Evolutionary conservation across 495 filamentous ascomycete species (phyloP).

Genomic region (Sordaria brevicollis): DNA sequence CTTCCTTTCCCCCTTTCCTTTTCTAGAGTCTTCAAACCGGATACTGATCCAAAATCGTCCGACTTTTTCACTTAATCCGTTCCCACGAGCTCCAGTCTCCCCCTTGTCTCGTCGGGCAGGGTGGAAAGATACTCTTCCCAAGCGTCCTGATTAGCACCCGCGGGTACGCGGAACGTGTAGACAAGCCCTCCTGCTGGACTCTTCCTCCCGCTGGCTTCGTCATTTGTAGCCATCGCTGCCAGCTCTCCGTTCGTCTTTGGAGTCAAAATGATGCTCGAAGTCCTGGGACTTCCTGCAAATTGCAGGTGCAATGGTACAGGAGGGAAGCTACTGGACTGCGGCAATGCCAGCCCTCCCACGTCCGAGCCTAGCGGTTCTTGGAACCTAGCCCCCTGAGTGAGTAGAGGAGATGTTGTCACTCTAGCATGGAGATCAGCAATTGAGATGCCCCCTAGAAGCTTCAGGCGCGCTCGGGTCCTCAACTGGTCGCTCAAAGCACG

Average conservation of each 20-base stretch:
- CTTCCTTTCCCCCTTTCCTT: neutral
- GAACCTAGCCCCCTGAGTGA: constrained; percentile 21
- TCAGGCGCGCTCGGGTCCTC: constrained; percentile 27
- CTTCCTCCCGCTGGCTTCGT: neutral
- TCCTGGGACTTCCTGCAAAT: constrained; percentile 29
- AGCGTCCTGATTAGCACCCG: neutral
- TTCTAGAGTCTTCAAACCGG: neutral
- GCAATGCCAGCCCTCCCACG: neutral
- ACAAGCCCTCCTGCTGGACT: neutral
- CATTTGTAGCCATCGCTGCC: neutral
- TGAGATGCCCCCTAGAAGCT: constrained; percentile 25
- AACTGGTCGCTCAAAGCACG: constrained; percentile 32
- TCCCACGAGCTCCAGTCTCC: neutral
- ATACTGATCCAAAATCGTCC: neutral
- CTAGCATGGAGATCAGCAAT: constrained; percentile 38
- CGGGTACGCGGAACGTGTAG: neutral
- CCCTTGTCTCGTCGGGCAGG: neutral
- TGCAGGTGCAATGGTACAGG: constrained; percentile 36
- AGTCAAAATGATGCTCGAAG: constrained; percentile 37
- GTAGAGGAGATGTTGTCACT: neutral
- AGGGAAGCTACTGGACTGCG: neutral
- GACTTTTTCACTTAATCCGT: neutral
- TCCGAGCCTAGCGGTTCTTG: constrained; percentile 1
- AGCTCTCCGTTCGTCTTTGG: constrained; percentile 6
- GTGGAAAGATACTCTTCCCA: neutral